Conservation (phyloP, 1,284 basidiomycete genomes). For the Rhodotorula sp. region DNA sequence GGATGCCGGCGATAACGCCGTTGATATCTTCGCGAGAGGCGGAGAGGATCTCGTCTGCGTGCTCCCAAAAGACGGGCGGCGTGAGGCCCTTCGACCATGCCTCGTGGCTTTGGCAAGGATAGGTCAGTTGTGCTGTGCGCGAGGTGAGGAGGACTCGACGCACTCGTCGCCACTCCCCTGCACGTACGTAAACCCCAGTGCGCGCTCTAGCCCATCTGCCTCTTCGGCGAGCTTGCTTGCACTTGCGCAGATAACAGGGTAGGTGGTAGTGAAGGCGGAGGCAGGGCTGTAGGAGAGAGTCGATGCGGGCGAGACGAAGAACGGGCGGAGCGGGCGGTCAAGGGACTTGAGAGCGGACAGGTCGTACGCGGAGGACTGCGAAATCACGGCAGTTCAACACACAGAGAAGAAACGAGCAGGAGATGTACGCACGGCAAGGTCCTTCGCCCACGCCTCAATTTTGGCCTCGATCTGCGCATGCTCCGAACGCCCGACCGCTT, state of each 20-base stretch:
- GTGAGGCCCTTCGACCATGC: constrained; percentile 63
- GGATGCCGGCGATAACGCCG: constrained; percentile 56
- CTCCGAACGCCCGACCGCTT: constrained; percentile 57
- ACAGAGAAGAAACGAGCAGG: too few species aligned
- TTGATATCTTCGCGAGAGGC: constrained; percentile 58
- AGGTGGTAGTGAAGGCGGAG: constrained; percentile 51
- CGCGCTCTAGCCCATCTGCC: constrained; percentile 61
- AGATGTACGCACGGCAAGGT: constrained; percentile 59
- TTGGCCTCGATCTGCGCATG: constrained; percentile 67
- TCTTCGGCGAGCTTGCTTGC: constrained; percentile 65
- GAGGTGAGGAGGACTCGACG: not conserved
- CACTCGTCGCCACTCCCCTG: constrained; percentile 69
- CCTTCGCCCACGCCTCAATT: constrained; percentile 67
- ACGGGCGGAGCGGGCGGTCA: constrained; percentile 61
- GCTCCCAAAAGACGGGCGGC: constrained; percentile 70
- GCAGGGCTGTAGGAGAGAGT: constrained; percentile 44
- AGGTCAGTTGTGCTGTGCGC: not conserved
- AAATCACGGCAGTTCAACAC: not conserved
- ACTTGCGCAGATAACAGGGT: constrained; percentile 73
- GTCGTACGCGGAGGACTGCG: constrained; percentile 46
- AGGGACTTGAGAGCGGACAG: constrained; percentile 51
- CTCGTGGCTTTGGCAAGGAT: constrained; percentile 24
- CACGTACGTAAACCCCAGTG: constrained; percentile 72
- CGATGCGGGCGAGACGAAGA: constrained; percentile 67
- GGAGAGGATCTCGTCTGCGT: constrained; percentile 59